Conservation (phyloP, 2,329 filamentous ascomycete species). For the Nemania bipapillata region DNA sequence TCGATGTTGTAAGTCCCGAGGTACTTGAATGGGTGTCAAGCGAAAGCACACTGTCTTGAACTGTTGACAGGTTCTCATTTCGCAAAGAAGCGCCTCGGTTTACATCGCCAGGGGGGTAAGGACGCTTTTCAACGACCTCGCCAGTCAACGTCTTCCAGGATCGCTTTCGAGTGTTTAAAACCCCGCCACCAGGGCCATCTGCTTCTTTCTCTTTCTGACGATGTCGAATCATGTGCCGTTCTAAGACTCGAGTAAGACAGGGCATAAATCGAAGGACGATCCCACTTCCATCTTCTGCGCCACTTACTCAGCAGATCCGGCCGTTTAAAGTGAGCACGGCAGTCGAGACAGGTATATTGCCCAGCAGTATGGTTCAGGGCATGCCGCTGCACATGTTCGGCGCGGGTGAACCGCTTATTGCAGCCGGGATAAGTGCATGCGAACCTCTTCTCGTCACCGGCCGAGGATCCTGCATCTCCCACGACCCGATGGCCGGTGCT, state of each 20-base stretch:
- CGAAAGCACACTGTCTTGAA: conserved; percentile 29
- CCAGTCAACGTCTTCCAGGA: conserved; percentile 66
- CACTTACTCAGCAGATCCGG: conserved; percentile 66
- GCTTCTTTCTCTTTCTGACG: conserved; percentile 66
- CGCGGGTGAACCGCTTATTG: conserved; percentile 64
- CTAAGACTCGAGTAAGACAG: conserved; percentile 50
- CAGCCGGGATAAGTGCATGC: conserved; percentile 60
- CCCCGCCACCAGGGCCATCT: conserved; percentile 61
- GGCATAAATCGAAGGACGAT: neutral
- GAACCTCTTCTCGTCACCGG: conserved; percentile 32
- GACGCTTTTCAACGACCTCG: conserved; percentile 60
- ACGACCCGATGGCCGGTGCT: conserved; percentile 1
- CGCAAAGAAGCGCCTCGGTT: neutral
- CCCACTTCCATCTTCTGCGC: neutral
- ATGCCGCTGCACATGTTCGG: conserved; percentile 69
- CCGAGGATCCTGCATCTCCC: conserved; percentile 1
- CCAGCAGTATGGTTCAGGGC: conserved; percentile 66
- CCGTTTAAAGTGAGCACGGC: conserved; percentile 69
- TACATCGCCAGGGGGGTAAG: conserved; percentile 22
- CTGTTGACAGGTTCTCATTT: conserved; percentile 12
- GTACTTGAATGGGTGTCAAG: conserved; percentile 30
- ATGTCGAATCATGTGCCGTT: conserved; percentile 66
- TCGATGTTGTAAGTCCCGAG: neutral
- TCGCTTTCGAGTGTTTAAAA: conserved; percentile 65
- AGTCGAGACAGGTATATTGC: conserved; percentile 67